Conservation (phyloP, 2,329 filamentous ascomycete species). For the Aspergillus sp. region DNA sequence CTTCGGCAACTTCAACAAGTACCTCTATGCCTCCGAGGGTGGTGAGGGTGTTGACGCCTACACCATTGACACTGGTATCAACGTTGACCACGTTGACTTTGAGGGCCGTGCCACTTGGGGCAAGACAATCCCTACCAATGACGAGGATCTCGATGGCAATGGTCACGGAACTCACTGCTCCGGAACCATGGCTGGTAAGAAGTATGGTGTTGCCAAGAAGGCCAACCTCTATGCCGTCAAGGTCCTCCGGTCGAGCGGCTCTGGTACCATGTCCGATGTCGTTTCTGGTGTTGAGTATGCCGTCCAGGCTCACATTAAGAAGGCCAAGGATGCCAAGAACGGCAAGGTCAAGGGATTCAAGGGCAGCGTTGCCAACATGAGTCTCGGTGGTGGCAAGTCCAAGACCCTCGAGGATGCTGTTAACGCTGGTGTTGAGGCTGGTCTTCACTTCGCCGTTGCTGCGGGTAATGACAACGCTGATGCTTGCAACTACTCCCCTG, state of each 20-base stretch:
- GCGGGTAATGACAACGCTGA: constrained; percentile 99
- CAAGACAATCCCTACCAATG: constrained; percentile 85
- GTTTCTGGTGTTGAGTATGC: constrained; percentile 98
- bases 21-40: constrained; percentile 84
- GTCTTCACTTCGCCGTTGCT: constrained; percentile 96
- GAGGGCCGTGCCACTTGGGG: constrained; percentile 95
- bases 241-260: constrained; percentile 95
- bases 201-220: constrained; percentile 99
- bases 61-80: constrained; percentile 97
- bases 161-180: constrained; percentile 99
- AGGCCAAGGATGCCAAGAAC: constrained; percentile 75
- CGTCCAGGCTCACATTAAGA: constrained; percentile 73
- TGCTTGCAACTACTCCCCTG: constrained; percentile 98
- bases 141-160: constrained; percentile 90
- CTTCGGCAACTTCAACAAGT: constrained; percentile 97
- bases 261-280: constrained; percentile 97
- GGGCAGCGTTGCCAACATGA: constrained; percentile 99
- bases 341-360: constrained; percentile 97
- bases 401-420: constrained; percentile 86
- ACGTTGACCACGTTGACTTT: constrained; percentile 91
- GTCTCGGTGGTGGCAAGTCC: constrained; percentile 96
- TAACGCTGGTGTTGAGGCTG: constrained; percentile 87
- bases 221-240: constrained; percentile 96
- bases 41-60: constrained; percentile 99
- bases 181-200: constrained; percentile 95